Base-by-base conservation (phyloP, 2,329 filamentous ascomycete genomes). In the Penicillium paneum region DNA sequence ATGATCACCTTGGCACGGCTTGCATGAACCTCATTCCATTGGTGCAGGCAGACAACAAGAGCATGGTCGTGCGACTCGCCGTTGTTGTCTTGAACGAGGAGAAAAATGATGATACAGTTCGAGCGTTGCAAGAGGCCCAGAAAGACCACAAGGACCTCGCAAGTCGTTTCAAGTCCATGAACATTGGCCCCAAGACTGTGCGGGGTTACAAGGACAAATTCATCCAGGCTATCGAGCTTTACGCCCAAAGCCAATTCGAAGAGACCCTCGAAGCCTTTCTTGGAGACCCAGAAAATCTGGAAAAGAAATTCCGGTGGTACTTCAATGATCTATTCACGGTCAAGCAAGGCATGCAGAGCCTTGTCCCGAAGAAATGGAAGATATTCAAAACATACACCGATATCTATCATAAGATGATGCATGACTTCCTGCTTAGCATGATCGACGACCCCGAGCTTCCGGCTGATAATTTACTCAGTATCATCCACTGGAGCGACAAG, bases 151-250 rank as follows among this genome's bases (percentile, higher is more conserved):
- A 93, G 71, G 93, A 97, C 71, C 88, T 99, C 69, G 94, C 92
- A 10, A 87, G 87, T 43, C 84, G 93, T 48, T 96, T 99, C 78
- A 92, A 96, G 76, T 93, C 91, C 64, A 96, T 99, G 74, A 93
- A 92, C 10, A 89, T 93, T 61, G 93, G 93, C 1, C 91, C 93
- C 21, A 95, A 95, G 73, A 90, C 91, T 61, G 85, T 95, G 49
- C 87, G 93, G 60, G 94, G 93, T 3, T 99, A 99, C 78, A 99
- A 97, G 77, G 90, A 96, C 65, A 96, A 96, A 71, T 97, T 97
- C 71, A 74, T 96, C 36, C 82, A 89, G 66, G 87, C 89, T 36
- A 91, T 97, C 67, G 83, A 86, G 65, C 79, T 86, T 55, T 86
- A 85, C 59, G 89, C 87, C 7, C 82, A 89, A 67, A 83, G 82